phyloP scores from a whole-genome alignment of 768 basidiomycete genomes.

The Boletellus ananiceps region DNA sequence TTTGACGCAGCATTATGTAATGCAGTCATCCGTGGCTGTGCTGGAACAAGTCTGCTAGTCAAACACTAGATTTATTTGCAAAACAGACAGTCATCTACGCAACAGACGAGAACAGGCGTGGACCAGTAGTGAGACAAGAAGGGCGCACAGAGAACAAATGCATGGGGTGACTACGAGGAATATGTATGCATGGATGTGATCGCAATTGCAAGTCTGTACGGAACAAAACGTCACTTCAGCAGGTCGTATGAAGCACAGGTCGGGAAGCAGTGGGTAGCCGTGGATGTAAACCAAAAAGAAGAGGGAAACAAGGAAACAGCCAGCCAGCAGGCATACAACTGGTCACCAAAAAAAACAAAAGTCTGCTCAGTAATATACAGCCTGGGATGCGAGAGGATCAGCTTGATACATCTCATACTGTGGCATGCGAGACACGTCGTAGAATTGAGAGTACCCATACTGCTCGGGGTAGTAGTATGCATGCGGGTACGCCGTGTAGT shows the following conservation, averaged over 20 bases:
- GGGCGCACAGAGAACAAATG: slow-evolving; percentile 13
- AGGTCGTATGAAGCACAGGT: slow-evolving; percentile 10
- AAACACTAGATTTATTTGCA: slow-evolving; percentile 3
- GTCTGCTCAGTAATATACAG: slow-evolving; percentile 55
- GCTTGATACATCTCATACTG: slow-evolving; percentile 65
- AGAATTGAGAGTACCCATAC: slow-evolving; percentile 62
- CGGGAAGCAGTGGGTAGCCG: slow-evolving; percentile 13
- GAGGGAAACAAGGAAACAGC: slow-evolving; percentile 1
- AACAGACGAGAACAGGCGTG: slow-evolving; percentile 5
- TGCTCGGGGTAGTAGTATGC: slow-evolving; percentile 70
- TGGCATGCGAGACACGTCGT: slow-evolving; percentile 62
- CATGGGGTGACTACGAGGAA: slow-evolving; percentile 18
- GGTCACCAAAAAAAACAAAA: slow-evolving; percentile 1
- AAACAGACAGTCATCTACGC: slow-evolving; percentile 18
- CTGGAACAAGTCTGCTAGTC: too few species aligned
- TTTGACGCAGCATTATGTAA: background rate
- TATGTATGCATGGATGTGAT: slow-evolving; percentile 24
- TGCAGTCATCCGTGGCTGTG: too few species aligned
- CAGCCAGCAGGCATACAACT: slow-evolving; percentile 11
- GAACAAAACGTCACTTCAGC: slow-evolving; percentile 18
- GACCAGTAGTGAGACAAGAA: slow-evolving; percentile 12
- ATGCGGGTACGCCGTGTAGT: slow-evolving; percentile 52
- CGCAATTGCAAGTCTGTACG: slow-evolving; percentile 24
- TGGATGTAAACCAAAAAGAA: slow-evolving; percentile 23
- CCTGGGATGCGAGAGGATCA: slow-evolving; percentile 45